These are phyloP conservation scores for Mycena epipterygia DNA, from an alignment of 768 basidiomycete species.

Conservation along the genomic window DNA sequence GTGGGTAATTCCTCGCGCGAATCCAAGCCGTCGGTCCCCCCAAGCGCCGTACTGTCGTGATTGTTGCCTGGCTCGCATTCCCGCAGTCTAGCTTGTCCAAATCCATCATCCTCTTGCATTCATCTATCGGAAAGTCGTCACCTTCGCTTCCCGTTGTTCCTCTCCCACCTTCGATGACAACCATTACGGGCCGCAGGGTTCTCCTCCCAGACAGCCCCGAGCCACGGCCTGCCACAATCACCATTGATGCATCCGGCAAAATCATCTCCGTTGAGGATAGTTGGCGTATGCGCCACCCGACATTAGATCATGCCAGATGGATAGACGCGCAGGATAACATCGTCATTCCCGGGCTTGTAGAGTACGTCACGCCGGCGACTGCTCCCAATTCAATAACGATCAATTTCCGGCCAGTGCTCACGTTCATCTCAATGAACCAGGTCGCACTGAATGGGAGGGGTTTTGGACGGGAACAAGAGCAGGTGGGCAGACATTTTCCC, in stretches of 20 bases:
- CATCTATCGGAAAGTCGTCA: too few relatives aligned
- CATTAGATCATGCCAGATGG: constrained; percentile 50
- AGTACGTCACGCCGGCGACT: constrained; percentile 65
- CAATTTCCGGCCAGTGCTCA: constrained; percentile 71
- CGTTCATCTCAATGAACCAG: constrained; percentile 95
- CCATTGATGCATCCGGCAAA: constrained; percentile 73
- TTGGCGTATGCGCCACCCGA: constrained; percentile 47
- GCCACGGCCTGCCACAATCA: constrained; percentile 76
- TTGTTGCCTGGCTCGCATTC: too few relatives aligned
- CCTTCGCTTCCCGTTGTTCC: too few relatives aligned
- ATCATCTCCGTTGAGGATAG: constrained; percentile 63
- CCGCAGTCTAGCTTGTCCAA: too few relatives aligned
- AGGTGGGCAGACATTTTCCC: constrained; percentile 1
- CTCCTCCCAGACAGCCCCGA: constrained; percentile 64
- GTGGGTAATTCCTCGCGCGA: too few relatives aligned
- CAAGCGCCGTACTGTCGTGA: too few relatives aligned
- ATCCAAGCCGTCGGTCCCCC: too few relatives aligned
- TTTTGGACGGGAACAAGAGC: constrained; percentile 93
- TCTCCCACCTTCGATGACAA: too few relatives aligned
- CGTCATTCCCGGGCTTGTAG: constrained; percentile 85
- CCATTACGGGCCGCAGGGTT: constrained; percentile 67
- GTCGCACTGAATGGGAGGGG: constrained; percentile 94
- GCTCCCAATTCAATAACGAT: constrained; percentile 10
- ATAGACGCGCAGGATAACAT: constrained; percentile 71
- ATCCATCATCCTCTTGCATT: too few relatives aligned